These are phyloP conservation scores for Lodderomyces pseudojiufengensis DNA, from an alignment of 1,139 yeast genomes.

Conservation along the genomic window DNA sequence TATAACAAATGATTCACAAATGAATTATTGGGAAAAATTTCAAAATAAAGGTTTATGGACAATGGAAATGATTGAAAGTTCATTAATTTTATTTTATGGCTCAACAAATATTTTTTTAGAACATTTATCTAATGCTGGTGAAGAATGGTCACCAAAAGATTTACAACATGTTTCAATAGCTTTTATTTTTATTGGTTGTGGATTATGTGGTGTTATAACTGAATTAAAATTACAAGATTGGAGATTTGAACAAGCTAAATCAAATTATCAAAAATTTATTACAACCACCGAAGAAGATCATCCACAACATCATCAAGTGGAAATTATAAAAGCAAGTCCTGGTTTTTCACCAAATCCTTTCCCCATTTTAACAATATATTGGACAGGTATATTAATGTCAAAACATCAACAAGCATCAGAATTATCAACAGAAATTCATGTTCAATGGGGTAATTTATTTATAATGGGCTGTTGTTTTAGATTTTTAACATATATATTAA, in stretches of 20 bases:
- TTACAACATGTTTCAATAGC: constrained; percentile 95
- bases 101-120: constrained; percentile 84
- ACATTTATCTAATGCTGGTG: constrained; percentile 71
- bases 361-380: constrained; percentile 87
- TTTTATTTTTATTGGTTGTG: constrained; percentile 88
- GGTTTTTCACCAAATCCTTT: constrained; percentile 88
- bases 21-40: constrained; percentile 20
- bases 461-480: constrained; percentile 78
- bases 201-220: constrained; percentile 81
- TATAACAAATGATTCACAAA: constrained; percentile 16
- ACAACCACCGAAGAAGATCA: constrained; percentile 3
- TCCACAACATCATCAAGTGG: background rate
- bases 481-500: constrained; percentile 58
- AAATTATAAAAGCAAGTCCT: constrained; percentile 47
- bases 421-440: constrained; percentile 74
- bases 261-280: constrained; percentile 16
- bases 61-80: constrained; percentile 83
- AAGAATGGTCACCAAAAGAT: constrained; percentile 87
- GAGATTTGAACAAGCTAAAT: constrained; percentile 41
- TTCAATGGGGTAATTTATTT: constrained; percentile 87
- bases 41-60: constrained; percentile 61
- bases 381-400: constrained; percentile 98
- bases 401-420: constrained; percentile 83
- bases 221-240: constrained; percentile 55
- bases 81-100: constrained; percentile 82